Percentiles rank a stretch among this genome's conserved stretches.
Conservation (phyloP, 192 early-diverging fungal genomes). For the Podochytrium sp. region DNA sequence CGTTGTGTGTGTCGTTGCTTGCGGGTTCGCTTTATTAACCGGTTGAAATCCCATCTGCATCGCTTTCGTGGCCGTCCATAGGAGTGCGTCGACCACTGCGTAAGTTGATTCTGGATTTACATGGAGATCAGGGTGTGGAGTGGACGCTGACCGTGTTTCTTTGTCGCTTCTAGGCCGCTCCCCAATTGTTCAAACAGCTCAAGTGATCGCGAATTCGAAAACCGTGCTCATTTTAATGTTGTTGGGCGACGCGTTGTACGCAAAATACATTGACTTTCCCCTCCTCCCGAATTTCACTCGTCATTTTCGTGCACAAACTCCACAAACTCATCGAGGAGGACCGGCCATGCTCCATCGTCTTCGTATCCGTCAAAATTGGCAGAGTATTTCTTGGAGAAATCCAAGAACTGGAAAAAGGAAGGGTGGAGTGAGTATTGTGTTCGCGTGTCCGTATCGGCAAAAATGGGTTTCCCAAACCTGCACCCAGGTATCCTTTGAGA, state of each 20-base stretch:
- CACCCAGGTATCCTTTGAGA: conserved; percentile 85
- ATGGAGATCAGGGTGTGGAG: not conserved
- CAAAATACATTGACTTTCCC: not conserved
- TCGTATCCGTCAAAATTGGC: conserved; percentile 71
- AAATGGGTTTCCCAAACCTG: conserved; percentile 47
- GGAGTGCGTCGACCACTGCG: conserved; percentile 38
- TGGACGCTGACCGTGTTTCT: not conserved
- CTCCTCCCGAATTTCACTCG: not conserved
- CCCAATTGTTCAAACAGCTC: conserved; percentile 28
- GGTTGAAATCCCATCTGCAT: too few relatives aligned
- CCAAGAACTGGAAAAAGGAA: conserved; percentile 65
- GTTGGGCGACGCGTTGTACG: not conserved
- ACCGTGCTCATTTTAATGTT: not conserved
- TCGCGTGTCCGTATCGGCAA: not conserved
- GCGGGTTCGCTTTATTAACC: not conserved
- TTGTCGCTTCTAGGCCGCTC: conserved; percentile 14
- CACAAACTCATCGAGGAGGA: conserved; percentile 77
- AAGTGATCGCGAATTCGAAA: too few relatives aligned
- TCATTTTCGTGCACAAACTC: conserved; percentile 37
- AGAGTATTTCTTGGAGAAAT: conserved; percentile 68
- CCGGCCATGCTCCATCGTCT: conserved; percentile 83
- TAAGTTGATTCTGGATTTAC: not conserved
- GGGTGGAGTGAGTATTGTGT: too few relatives aligned
- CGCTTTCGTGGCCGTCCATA: too few relatives aligned
- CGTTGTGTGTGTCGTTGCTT: not conserved